A percentile compares a stretch with the other conserved stretches of the same genome.
phyloP scores from a whole-genome alignment of 2,329 filamentous ascomycete genomes.

The Torrubiellomyces zombiae region DNA sequence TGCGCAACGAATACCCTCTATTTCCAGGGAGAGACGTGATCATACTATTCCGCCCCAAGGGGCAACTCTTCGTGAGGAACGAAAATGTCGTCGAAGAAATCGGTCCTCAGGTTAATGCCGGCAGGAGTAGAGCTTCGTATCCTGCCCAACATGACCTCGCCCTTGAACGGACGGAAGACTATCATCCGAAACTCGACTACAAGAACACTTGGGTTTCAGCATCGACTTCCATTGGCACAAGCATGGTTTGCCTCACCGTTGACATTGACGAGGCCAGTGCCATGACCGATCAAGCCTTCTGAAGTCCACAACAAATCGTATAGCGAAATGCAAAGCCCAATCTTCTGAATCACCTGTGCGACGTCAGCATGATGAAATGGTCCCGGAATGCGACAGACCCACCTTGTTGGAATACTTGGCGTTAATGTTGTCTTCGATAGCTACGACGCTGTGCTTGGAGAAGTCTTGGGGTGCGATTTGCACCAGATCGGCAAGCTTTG shows the following conservation, averaged over 20 bases:
- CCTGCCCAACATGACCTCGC: slow-evolving; percentile 73
- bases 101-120: slow-evolving; percentile 64
- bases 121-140: slow-evolving; percentile 59
- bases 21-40: slow-evolving; percentile 1
- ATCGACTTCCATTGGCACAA: not conserved
- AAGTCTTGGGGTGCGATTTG: slow-evolving; percentile 86
- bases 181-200: slow-evolving; percentile 82
- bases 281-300: slow-evolving; percentile 86
- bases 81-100: slow-evolving; percentile 90
- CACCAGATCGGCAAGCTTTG: slow-evolving; percentile 85
- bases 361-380: slow-evolving; percentile 2
- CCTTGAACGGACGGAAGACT: slow-evolving; percentile 91
- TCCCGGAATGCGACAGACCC: not conserved
- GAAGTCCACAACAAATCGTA: slow-evolving; percentile 82
- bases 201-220: not conserved
- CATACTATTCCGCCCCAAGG: slow-evolving; percentile 60
- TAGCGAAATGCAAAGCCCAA: slow-evolving; percentile 84
- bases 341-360: slow-evolving; percentile 65
- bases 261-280: slow-evolving; percentile 81
- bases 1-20: slow-evolving; percentile 2
- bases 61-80: slow-evolving; percentile 61
- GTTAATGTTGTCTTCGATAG: slow-evolving; percentile 94
- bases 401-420: slow-evolving; percentile 91
- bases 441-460: slow-evolving; percentile 61
- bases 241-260: slow-evolving; percentile 44